Base-by-base conservation (phyloP, 176 grass and related monocot species). In the Aegilops bicornis region DNA sequence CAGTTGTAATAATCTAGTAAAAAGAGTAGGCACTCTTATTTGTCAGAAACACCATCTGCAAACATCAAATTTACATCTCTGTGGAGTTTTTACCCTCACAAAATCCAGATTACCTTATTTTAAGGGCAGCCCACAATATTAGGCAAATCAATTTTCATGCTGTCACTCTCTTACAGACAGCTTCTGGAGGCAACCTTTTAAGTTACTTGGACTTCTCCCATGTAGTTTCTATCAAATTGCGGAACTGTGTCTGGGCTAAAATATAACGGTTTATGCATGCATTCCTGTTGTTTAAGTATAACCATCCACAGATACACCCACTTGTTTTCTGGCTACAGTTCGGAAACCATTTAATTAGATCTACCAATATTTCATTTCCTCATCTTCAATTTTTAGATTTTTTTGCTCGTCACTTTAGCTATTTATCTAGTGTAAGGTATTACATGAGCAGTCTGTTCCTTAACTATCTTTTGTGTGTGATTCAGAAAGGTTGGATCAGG, bases 401-500 rank as follows among this genome's bases (percentile, higher is more conserved):
- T 77, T 6, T 67, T 75, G 7, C 13, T 81, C 52, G 2, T 30
- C 64, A 22, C 40, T 69, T 73, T 78, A 59, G 54, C 72, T 68
- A 63, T 65, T 3, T 89, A n/a, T 80, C 69, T 47, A 32, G 45
- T 17, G 1, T 60, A 7, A 17, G n/a, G 13, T 79, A 37, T 58
- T 68, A 19, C 12, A 60, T 73, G 68, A 89, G 9, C 40, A 32
- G 32, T 70, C 17, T 35, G 29, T 81, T 63, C 71, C 32, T 88
- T 47, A 0, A 33, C 43, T 17, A 36, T 82, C 19, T 43, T 89
- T 84, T 47, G 6, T 81, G 76, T 86, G 32, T 90, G 48, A 64
- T 78, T 31, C 81, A 98, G 97, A 98, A 90, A 91, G 94, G 82
- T 90, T 98, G 86, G 97, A 98, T 82, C 92, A 96, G 88, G 97